These are phyloP conservation scores for Pythium vanterpoolii DNA, from an alignment of 352 stramenopile species.

Conservation along the genomic window DNA sequence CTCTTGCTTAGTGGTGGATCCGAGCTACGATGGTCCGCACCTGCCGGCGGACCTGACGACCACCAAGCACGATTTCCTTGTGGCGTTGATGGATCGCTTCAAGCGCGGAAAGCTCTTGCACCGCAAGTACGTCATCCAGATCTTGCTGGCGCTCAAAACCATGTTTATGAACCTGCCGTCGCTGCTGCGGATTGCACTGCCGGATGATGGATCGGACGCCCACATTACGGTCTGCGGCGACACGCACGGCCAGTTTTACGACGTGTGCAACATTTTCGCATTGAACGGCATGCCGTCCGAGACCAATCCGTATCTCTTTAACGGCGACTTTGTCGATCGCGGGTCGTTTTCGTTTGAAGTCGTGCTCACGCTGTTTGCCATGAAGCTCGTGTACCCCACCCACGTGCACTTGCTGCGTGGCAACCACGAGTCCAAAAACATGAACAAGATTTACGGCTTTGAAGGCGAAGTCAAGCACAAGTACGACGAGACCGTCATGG, in stretches of 20 bases:
- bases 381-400: slow-evolving; percentile 94
- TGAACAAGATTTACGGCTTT: slow-evolving; percentile 99
- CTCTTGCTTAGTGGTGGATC: slow-evolving; percentile 48
- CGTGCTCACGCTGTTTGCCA: slow-evolving; percentile 96
- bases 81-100: slow-evolving; percentile 94
- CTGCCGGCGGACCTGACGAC: slow-evolving; percentile 51
- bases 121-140: slow-evolving; percentile 96
- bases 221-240: slow-evolving; percentile 97
- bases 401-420: slow-evolving; percentile 94
- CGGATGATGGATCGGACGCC: slow-evolving; percentile 45
- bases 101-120: slow-evolving; percentile 97
- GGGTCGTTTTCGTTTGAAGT: slow-evolving; percentile 99
- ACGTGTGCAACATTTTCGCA: slow-evolving; percentile 99
- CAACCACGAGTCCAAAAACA: slow-evolving; percentile 99
- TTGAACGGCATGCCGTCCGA: slow-evolving; percentile 95
- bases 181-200: slow-evolving; percentile 85
- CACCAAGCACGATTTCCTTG: slow-evolving; percentile 84
- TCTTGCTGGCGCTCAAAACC: slow-evolving; percentile 92
- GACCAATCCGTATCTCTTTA: slow-evolving; percentile 99
- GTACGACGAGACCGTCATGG: slow-evolving; percentile 99
- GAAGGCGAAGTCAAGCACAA: slow-evolving; percentile 99
- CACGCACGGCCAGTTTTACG: slow-evolving; percentile 99
- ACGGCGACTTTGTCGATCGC: slow-evolving; percentile 99
- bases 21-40: slow-evolving; percentile 73
- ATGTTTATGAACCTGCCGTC: slow-evolving; percentile 89